Conservation (phyloP, 805 yeast genomes). For the Danielia oregonensis region DNA sequence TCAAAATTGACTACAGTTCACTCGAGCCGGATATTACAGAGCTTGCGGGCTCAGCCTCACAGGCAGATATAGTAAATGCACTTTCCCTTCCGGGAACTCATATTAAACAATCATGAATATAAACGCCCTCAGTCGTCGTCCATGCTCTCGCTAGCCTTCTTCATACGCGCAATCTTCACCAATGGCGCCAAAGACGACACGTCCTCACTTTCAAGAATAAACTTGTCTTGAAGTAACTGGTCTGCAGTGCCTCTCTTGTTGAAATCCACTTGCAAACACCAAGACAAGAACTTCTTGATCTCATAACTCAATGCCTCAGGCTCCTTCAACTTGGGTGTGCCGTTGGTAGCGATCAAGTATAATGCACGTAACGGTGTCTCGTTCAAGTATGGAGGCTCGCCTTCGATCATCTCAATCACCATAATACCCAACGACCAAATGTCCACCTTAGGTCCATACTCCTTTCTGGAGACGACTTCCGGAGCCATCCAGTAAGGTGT, state of each 20-base stretch:
- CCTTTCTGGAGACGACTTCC: constrained; percentile 91
- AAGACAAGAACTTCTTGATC: constrained; percentile 65
- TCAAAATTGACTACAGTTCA: too few species aligned
- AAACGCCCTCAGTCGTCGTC: too few species aligned
- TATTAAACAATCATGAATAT: background rate
- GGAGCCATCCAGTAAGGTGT: constrained; percentile 99
- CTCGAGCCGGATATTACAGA: too few species aligned
- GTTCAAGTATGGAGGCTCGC: constrained; percentile 96
- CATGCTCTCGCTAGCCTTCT: constrained; percentile 40
- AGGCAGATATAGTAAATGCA: too few species aligned
- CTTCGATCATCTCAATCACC: constrained; percentile 98
- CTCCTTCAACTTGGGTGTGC: constrained; percentile 90
- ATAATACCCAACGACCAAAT: constrained; percentile 97
- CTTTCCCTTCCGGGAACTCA: too few species aligned
- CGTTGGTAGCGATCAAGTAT: constrained; percentile 92
- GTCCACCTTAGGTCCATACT: constrained; percentile 95
- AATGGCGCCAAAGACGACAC: constrained; percentile 64
- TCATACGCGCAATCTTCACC: constrained; percentile 69
- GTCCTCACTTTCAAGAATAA: constrained; percentile 59
- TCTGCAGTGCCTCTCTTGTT: constrained; percentile 76
- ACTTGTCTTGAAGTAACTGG: constrained; percentile 64
- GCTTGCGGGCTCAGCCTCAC: too few species aligned
- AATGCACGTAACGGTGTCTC: constrained; percentile 94
- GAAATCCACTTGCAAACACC: constrained; percentile 80
- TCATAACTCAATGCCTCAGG: constrained; percentile 72